A percentile compares a stretch with the other conserved stretches of the same genome.
phyloP scores from a whole-genome alignment of 2,329 filamentous ascomycete species.

The Talaromyces piceae region DNA sequence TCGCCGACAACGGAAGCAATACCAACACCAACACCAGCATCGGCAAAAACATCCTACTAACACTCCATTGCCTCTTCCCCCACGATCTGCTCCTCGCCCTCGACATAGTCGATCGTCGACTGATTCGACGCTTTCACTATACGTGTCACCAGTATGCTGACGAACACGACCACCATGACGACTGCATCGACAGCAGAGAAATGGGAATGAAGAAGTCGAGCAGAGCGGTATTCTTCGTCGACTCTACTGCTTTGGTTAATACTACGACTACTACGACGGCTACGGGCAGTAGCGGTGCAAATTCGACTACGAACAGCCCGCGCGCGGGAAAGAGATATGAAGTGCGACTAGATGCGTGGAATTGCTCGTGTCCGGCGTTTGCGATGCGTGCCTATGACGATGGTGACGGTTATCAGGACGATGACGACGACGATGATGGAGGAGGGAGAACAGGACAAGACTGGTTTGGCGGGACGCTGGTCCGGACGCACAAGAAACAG shows the following conservation, averaged over 20 bases:
- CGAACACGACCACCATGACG: not conserved
- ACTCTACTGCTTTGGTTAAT: too few species aligned
- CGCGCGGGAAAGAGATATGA: constrained; percentile 48
- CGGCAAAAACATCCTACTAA: constrained; percentile 56
- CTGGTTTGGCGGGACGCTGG: constrained; percentile 32
- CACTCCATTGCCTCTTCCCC: constrained; percentile 79
- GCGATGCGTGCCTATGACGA: constrained; percentile 59
- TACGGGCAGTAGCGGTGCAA: too few species aligned
- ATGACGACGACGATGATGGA: constrained; percentile 2
- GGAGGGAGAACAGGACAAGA: constrained; percentile 7
- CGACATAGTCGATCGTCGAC: constrained; percentile 72
- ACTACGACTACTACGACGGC: too few species aligned
- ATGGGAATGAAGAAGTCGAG: not conserved
- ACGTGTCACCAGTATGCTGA: constrained; percentile 2
- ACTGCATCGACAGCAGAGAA: too few species aligned
- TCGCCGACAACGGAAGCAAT: not conserved
- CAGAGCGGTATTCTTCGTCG: constrained; percentile 53
- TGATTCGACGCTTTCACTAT: constrained; percentile 54
- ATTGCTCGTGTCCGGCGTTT: constrained; percentile 83
- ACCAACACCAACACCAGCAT: constrained; percentile 14
- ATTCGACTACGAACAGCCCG: constrained; percentile 18
- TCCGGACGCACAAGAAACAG: constrained; percentile 10
- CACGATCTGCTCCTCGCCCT: constrained; percentile 73
- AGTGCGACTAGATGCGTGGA: constrained; percentile 71
- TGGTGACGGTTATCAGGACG: too few species aligned